Evolutionary conservation across 345 rosid species (phyloP), one percentile per base, ranked within the genome.

Genomic region (Camelina neglecta): DNA sequence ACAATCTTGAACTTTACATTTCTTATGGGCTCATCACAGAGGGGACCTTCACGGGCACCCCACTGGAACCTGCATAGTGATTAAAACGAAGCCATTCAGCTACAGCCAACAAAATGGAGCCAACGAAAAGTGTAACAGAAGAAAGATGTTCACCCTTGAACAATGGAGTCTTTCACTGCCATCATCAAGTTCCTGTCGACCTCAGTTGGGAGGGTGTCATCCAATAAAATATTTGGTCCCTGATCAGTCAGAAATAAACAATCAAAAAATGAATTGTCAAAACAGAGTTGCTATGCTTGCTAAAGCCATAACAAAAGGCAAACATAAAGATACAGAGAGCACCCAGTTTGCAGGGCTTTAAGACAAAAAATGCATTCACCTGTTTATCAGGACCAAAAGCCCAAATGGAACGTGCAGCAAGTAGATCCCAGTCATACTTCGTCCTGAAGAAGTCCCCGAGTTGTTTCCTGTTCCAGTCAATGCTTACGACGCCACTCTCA

Each of bases 41-140:
- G 89, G 6, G 99, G 98, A 20, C 98, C 99, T 93, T 95, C 98
- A 77, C 97, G 84, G 54, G 99, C 99, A 67, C 93, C 99, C 99
- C 99, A 95, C 79, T 95, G 99, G 79, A 95, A 95, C 62, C 99
- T 92, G 81, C 66, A 68, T 60, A 4, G 54, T 60, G 59, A 55
- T 74, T 42, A 39, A 41, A 53, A 53, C 41, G 18, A 64, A 60
- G 31, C 38, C 36, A 56, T 76, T 50, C 53, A 33, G 75, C 29
- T 18, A 49, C 67, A 49, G 61, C 58, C 29, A 67, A 41, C n/a
- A 74, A 71, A 67, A n/a, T 31, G 71, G 31, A 60, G n/a, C 2
- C 39, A 66, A 33, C 35, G 74, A 57, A 4, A 54, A 76, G 66
- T 29, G 53, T 48, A 24, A 50, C 20, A 49, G 42, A 62, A 69